Evolutionary conservation across 345 rosid genomes (phyloP).

Genomic region (Pugionium cornutum): DNA sequence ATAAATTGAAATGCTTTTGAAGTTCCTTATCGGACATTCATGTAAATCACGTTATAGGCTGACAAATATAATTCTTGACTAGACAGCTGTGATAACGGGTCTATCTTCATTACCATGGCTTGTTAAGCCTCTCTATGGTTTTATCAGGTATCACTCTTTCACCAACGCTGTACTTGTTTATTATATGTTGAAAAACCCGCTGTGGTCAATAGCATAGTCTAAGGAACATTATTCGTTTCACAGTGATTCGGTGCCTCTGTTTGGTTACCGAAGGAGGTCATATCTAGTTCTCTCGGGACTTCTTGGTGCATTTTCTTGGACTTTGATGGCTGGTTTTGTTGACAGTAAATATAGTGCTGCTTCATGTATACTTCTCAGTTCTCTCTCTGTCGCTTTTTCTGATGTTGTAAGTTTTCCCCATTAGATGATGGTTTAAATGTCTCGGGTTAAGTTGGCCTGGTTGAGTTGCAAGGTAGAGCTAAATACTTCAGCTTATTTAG

Average conservation of each 20-base stretch:
- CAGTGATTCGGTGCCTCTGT: slow-evolving; percentile 90
- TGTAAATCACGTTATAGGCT: slow-evolving; percentile 42
- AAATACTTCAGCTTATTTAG: not conserved
- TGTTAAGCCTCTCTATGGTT: slow-evolving; percentile 88
- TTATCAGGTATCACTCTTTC: slow-evolving; percentile 65
- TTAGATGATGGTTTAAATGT: not conserved
- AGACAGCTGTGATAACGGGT: slow-evolving; percentile 97
- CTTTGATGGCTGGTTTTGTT: slow-evolving; percentile 88
- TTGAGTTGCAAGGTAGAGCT: slow-evolving; percentile 3
- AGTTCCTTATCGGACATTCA: not conserved
- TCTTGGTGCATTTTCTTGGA: slow-evolving; percentile 97
- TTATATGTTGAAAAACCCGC: not conserved
- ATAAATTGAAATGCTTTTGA: slow-evolving; percentile 18
- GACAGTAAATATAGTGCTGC: slow-evolving; percentile 87
- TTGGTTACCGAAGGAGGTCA: slow-evolving; percentile 96
- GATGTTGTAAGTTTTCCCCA: slow-evolving; percentile 67
- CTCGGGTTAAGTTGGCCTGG: not conserved
- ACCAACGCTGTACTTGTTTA: not conserved
- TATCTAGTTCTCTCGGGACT: slow-evolving; percentile 93
- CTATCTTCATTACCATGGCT: slow-evolving; percentile 98
- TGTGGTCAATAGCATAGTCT: not conserved
- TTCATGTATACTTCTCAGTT: slow-evolving; percentile 81
- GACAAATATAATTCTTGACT: slow-evolving; percentile 57
- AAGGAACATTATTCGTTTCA: slow-evolving; percentile 27
- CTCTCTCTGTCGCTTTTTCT: slow-evolving; percentile 96